Evolutionary conservation across 2,329 filamentous ascomycete genomes (phyloP).

Genomic region (Fusarium sp.): DNA sequence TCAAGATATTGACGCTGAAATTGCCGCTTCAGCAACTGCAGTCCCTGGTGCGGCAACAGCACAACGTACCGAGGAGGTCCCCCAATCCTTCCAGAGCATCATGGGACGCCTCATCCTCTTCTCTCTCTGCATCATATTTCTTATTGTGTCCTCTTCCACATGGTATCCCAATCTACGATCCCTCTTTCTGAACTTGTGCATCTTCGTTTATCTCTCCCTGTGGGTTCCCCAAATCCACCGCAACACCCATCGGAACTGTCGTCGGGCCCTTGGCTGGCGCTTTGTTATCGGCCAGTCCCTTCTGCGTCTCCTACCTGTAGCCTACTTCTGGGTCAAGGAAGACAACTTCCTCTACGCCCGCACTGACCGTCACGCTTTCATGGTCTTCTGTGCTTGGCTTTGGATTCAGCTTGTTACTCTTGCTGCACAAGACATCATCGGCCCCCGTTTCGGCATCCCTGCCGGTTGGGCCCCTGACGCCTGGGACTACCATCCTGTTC

Average conservation of each 20-base stretch:
- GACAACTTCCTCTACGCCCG: conserved; percentile 86
- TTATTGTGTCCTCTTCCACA: conserved; percentile 70
- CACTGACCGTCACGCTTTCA: conserved; percentile 74
- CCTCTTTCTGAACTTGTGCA: conserved; percentile 72
- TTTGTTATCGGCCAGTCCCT: conserved; percentile 88
- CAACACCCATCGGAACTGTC: conserved; percentile 91
- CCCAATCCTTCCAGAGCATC: conserved; percentile 66
- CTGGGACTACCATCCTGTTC: conserved; percentile 94
- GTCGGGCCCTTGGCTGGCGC: conserved; percentile 89
- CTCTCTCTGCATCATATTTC: conserved; percentile 68
- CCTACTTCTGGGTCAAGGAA: conserved; percentile 84
- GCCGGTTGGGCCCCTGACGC: conserved; percentile 76
- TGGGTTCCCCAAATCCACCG: conserved; percentile 94
- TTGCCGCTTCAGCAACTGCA: conserved; percentile 60
- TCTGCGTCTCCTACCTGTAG: conserved; percentile 81
- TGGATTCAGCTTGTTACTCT: conserved; percentile 88
- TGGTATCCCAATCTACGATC: conserved; percentile 70
- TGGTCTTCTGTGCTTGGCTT: conserved; percentile 76
- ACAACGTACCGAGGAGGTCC: conserved; percentile 48
- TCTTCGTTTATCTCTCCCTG: conserved; percentile 85
- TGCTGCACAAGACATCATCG: conserved; percentile 85
- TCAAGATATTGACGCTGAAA: conserved; percentile 73
- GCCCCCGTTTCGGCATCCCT: conserved; percentile 87
- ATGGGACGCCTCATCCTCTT: conserved; percentile 69
- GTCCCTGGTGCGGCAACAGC: conserved; percentile 49